Evolutionary conservation across 2,329 filamentous ascomycete genomes (phyloP), one percentile per base, ranked within the genome.

Genomic region (Penicillium sp.): DNA sequence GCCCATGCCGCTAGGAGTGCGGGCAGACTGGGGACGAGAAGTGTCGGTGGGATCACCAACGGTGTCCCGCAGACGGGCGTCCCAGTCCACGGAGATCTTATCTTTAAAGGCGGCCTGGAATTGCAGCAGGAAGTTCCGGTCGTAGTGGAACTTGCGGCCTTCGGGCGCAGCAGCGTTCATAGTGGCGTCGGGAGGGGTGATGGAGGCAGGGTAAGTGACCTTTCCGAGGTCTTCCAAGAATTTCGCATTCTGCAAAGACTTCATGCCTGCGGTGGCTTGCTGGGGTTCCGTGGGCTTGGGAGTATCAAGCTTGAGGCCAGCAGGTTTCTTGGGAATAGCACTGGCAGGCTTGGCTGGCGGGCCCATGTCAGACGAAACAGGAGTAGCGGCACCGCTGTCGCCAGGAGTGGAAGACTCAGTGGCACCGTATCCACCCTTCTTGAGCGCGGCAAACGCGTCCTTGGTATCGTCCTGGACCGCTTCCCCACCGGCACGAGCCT

Each of bases 61-160:
- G 75, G 85, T 77, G 72, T 86, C 84, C 79, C 91, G 78, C 54
- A 98, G 83, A 64, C 93, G 90, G 57, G 84, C 78, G 65, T 94
- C 87, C 81, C 95, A 98, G 65, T 97, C 91, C 38, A 90, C 71
- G 0, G 89, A 95, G 13, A 93, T 93, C 73, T 96, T 94, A 76
- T 98, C 93, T 55, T 88, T 94, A 74, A 96, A 98, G 19, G 95
- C 88, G 61, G 81, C 81, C 73, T 96, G 88, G 78, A 98, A 98
- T 67, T 98, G 93, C 28, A 98, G 78, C 72, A 98, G 75, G 77
- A 98, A 98, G 61, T 85, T 84, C 63, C 90, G 87, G 72, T 97
- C 89, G 70, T 98, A 98, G 69, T 94, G 90, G 76, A 94, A 95
- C 74, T 90, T 91, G 69, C 85, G 70, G 51, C 72, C 87, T 31